Conservation (phyloP, 345 rosid genomes). For the Mallotus nudiflorus region DNA sequence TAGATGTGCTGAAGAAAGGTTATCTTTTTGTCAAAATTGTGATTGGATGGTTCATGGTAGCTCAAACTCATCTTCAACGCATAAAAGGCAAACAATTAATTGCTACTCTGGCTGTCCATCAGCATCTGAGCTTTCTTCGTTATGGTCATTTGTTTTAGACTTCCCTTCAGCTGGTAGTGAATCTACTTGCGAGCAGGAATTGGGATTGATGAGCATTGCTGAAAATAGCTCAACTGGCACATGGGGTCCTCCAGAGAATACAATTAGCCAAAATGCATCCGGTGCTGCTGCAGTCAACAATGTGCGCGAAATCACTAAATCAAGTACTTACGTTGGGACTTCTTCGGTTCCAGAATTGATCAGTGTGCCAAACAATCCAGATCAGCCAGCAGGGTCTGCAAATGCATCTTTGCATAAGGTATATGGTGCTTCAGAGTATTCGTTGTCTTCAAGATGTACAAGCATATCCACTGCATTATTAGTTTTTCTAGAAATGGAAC, state of each 20-base stretch:
- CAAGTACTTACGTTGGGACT: slow-evolving; percentile 41
- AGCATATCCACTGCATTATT: no score
- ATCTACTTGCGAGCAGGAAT: slow-evolving; percentile 67
- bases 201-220: slow-evolving; percentile 85
- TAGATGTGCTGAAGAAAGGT: slow-evolving; percentile 75
- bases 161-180: slow-evolving; percentile 50
- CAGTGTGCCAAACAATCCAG: slow-evolving; percentile 37
- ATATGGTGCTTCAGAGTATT: slow-evolving; percentile 8
- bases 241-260: slow-evolving; percentile 39
- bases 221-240: slow-evolving; percentile 37
- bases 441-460: slow-evolving; percentile 1
- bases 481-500: neutral
- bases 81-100: slow-evolving; percentile 73
- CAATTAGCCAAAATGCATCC: slow-evolving; percentile 32
- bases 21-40: slow-evolving; percentile 96
- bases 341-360: slow-evolving; percentile 43
- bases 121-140: slow-evolving; percentile 75
- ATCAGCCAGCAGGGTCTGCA: slow-evolving; percentile 44
- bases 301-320: slow-evolving; percentile 28
- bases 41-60: slow-evolving; percentile 78
- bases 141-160: slow-evolving; percentile 80
- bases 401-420: slow-evolving; percentile 57
- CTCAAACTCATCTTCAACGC: slow-evolving; percentile 49
- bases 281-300: slow-evolving; percentile 30
- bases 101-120: slow-evolving; percentile 96